Base-by-base conservation (phyloP, 345 rosid species). In the Gossypium bickii region DNA sequence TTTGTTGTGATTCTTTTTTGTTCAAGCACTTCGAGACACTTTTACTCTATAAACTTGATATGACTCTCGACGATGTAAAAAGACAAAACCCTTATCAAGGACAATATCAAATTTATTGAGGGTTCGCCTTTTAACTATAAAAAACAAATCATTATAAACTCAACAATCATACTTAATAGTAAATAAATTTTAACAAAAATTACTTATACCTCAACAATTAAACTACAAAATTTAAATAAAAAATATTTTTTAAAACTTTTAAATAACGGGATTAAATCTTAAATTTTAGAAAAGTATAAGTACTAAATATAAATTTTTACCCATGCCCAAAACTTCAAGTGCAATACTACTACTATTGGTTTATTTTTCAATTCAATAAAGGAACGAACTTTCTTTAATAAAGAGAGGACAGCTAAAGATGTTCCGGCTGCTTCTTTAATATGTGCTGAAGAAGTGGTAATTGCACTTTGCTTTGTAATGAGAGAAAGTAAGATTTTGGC, bases 351-450 rank as follows among this genome's bases (percentile, higher is more conserved):
- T 4, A 34, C 41, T 34, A 34, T 34, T 34, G 41, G 41, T 5
- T 34, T 10, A 45, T 45, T 78, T 78, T 59, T 60, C 34, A 25
- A 72, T 71, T 77, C 29, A 59, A 27, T 59, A 24, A 59, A 59
- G 38, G 75, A 18, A 48, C 43, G 49, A 59, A 61, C 24, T 64
- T 79, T 78, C 64, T 51, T 51, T 69, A 69, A 49, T 51, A 49
- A 68, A 68, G 72, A 25, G 58, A 27, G 12, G 27, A 56, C 24
- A 68, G 51, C 24, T 49, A 68, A 68, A 68, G 72, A 68, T 68
- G 17, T 69, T 49, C 72, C 24, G 17, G 44, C 7, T 68, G 58
- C 1, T 48, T 49, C 44, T 68, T 49, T 27, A 69, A 27, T 20
- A 17, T 3, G 3, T 66, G 70, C 6, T 17, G 67, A 63, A 38